Percentiles rank a stretch among this genome's conserved stretches.
Conservation (phyloP, 108 stramenopile species). For the Cyclotella choctawhatcheeana region DNA sequence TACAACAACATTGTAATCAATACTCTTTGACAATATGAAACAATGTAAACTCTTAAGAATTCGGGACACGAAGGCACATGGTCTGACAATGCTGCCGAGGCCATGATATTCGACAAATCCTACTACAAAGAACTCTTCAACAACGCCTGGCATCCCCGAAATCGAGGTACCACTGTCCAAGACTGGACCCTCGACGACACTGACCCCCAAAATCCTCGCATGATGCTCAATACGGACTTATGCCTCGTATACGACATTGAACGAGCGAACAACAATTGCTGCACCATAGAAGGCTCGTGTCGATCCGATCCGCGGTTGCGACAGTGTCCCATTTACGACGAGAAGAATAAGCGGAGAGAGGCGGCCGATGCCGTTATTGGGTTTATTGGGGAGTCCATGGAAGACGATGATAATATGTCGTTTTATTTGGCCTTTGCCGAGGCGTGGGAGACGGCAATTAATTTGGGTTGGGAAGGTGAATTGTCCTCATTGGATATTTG, state of each 20-base stretch:
- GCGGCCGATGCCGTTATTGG: conserved; percentile 29
- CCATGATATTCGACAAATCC: conserved; percentile 38
- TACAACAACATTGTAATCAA: background rate
- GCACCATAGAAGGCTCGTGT: conserved; percentile 38
- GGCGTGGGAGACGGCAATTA: no score
- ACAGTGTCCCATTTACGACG: conserved; percentile 17
- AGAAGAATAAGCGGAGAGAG: background rate
- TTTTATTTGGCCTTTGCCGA: no score
- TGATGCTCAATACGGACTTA: conserved; percentile 56
- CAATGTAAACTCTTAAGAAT: no score
- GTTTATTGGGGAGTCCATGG: conserved; percentile 19
- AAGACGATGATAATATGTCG: conserved; percentile 18
- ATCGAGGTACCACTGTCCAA: background rate
- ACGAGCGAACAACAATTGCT: conserved; percentile 18
- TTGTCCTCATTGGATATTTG: no score
- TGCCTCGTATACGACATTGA: conserved; percentile 52
- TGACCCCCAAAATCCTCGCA: conserved; percentile 19
- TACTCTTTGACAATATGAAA: background rate
- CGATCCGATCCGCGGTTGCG: conserved; percentile 1
- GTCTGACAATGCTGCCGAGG: conserved; percentile 27
- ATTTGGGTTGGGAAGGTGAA: no score
- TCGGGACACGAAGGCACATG: conserved; percentile 51
- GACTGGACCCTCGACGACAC: conserved; percentile 35
- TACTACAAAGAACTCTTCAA: conserved; percentile 43
- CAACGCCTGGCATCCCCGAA: conserved; percentile 40